phyloP scores from a whole-genome alignment of 257 asterid species.

The Ajuga chamaepitys region DNA sequence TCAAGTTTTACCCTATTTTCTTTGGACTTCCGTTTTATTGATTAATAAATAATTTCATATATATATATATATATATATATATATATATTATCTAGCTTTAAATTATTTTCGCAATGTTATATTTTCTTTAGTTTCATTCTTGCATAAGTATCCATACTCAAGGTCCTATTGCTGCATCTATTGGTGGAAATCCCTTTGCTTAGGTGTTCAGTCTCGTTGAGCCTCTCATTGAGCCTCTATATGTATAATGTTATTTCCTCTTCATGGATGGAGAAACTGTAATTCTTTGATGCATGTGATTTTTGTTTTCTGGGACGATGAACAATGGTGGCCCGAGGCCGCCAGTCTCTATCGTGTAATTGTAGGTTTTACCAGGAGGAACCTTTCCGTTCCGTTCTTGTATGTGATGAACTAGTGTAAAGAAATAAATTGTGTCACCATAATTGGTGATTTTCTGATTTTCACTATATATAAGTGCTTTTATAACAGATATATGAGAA shows the following conservation, averaged over 20 bases:
- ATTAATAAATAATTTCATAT: not conserved
- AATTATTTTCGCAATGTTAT: too few species aligned
- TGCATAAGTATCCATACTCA: constrained; percentile 57
- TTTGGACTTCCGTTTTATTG: not conserved
- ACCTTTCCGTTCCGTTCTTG: not conserved
- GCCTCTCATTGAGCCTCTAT: too few species aligned
- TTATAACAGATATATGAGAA: too few species aligned
- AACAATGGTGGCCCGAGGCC: not conserved
- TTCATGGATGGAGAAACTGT: constrained; percentile 1
- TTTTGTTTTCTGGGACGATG: not conserved
- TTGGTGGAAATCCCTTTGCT: constrained; percentile 78
- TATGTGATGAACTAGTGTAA: not conserved
- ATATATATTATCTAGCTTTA: too few species aligned
- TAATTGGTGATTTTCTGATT: too few species aligned
- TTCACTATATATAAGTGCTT: too few species aligned
- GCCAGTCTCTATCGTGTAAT: not conserved
- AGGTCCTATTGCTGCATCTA: constrained; percentile 62
- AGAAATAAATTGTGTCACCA: too few species aligned
- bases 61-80: too few species aligned
- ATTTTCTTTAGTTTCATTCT: not conserved
- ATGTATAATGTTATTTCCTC: not conserved
- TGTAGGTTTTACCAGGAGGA: not conserved
- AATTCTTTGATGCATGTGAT: not conserved
- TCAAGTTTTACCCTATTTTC: constrained; percentile 5
- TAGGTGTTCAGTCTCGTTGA: constrained; percentile 13